Evolutionary conservation across 805 yeast species (phyloP), one percentile per base, ranked within the genome.

Genomic region (Zygosaccharomyces rouxii): DNA sequence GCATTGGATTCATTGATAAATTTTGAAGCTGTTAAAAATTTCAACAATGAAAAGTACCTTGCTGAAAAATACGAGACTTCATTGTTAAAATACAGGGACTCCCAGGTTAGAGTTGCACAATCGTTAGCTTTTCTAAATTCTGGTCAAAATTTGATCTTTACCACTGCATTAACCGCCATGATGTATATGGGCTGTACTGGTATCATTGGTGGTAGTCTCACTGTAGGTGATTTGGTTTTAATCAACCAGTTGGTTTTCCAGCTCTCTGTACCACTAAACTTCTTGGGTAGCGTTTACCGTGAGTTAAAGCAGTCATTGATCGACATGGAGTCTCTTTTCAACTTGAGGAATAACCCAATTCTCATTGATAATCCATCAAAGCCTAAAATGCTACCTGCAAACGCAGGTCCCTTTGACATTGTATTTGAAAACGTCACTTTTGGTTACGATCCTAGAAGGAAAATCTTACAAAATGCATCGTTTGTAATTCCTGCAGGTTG

Each of bases 101-200:
- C 72, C 10, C 80, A 83, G 25, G 81, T 86, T 55, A 84, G 85
- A 61, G 88, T 86, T n/a, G 89, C 92, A 2, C 86, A 92, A 3
- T 86, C 94, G 0, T 70, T 86, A 53, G 89, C 94, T 21, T 86
- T 77, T 59, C 71, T 86, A 52, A 86, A 86, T 55, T 75, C 89
- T 0, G 95, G 95, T 14, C 95, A 86, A 64, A 86, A 83, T 62
- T 57, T 85, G 47, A 86, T 86, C 28, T 86, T 86, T 69, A 87
- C 97, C 0, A 69, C 86, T 35, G 98, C 99, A 1, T 72, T 94
- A 54, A 94, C 99, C 1, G 86, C 83, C 1, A 94, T 94, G 95
- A 94, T 94, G 99, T 94, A 87, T 66, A 84, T 94, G 95, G 97
- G 97, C 13, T 88, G 96, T 59, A 80, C 82, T 47, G 98, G 98